Evolutionary conservation across 1,284 basidiomycete species (phyloP), one percentile per base, ranked within the genome.

Genomic region (Macrocybe sp.): DNA sequence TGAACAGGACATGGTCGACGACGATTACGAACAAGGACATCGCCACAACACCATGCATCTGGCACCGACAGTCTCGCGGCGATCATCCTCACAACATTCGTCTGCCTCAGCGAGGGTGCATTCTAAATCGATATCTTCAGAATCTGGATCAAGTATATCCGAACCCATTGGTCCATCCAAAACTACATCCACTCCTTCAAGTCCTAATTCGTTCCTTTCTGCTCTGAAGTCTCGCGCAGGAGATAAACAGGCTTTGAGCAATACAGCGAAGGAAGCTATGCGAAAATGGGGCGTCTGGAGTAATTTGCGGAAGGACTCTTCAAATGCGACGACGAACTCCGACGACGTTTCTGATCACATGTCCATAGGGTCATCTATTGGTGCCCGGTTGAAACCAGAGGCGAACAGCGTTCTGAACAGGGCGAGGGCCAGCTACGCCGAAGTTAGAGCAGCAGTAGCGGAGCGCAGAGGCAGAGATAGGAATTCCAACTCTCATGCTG

Each of bases 231-330:
- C 89, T 16, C 84, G 84, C 37, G 78, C 85, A 0, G 78, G 78
- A 10, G 91, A 94, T 64, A 93, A 92, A 61, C 83, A 92, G 62
- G 88, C 88, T 1, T 67, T 93, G 16, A 83, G 80, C 57, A 84
- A 83, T 57, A 82, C 82, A 1, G 91, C 91, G 3, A 87, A 85
- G 63, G 92, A 94, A 62, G 77, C 85, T 9, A 83, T 94, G 73
- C 83, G 84, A 47, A 93, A 93, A 63, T 94, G 91, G 90, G 84
- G 91, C 14, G 83, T 83, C 12, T 37, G 41, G 5, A 4, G 73
- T 38, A 72, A 71, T 12, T 62, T 82, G 59, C 78, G 76, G 64
- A 83, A 79, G 56, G 79, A 85, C 49, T 22, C 22, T 22, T 22
- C 22, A 22, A 22, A 22, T 22, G 55, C 55, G n/a, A 61, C 48